phyloP scores from a whole-genome alignment of 2,329 filamentous ascomycete species.

The Pseudocercospora fuligena region DNA sequence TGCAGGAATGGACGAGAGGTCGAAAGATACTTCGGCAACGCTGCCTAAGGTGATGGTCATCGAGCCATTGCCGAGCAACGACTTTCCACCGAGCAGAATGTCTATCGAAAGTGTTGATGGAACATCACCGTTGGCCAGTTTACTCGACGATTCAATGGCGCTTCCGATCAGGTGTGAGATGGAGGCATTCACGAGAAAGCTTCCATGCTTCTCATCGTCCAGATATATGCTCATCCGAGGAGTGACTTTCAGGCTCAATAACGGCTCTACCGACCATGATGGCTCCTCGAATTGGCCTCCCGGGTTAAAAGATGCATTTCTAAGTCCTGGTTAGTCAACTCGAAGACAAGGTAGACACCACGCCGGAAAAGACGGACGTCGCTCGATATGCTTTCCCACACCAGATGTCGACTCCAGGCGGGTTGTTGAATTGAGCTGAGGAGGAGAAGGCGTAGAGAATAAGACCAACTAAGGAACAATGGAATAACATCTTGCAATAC shows the following conservation, averaged over 20 bases:
- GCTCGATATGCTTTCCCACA: constrained; percentile 53
- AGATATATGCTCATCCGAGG: constrained; percentile 55
- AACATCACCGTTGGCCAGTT: background rate
- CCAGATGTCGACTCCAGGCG: constrained; percentile 52
- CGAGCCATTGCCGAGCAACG: background rate
- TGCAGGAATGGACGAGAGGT: background rate
- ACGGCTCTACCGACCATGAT: constrained; percentile 38
- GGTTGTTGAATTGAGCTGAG: constrained; percentile 28
- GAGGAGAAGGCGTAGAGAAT: background rate
- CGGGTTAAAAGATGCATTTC: constrained; percentile 53
- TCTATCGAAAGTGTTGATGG: background rate
- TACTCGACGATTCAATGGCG: background rate
- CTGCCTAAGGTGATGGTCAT: constrained; percentile 35
- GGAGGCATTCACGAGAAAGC: constrained; percentile 50
- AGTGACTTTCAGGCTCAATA: constrained; percentile 53
- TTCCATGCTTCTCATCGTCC: constrained; percentile 43
- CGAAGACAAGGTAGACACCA: background rate
- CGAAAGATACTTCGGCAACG: constrained; percentile 1
- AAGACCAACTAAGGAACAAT: background rate
- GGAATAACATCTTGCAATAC: background rate
- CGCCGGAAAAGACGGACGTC: constrained; percentile 10
- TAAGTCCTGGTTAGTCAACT: constrained; percentile 27
- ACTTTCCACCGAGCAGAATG: constrained; percentile 29
- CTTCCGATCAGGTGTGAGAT: constrained; percentile 46
- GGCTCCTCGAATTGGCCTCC: constrained; percentile 53